Base-by-base conservation (phyloP, 345 rosid species). In the Gossypium sturtianum region DNA sequence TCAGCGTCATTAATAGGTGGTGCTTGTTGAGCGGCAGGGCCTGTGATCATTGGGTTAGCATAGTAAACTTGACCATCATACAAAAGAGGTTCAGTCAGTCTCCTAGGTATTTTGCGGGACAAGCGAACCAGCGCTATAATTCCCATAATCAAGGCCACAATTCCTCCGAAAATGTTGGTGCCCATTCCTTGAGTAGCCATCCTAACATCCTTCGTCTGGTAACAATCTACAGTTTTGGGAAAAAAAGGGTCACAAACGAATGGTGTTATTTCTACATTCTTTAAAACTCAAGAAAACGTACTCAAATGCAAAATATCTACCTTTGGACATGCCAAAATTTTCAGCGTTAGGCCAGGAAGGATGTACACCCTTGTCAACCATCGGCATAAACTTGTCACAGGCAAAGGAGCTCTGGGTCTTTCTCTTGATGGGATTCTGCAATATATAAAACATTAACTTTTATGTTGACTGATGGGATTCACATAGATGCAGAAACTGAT, bases 141-240 rank as follows among this genome's bases (percentile, higher is more conserved):
- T 43, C 92, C 97, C 87, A 84, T 88, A 4, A 89, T 34, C 12
- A 91, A 66, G 12, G 94, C 86, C 90, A 90, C 67, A 22, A 94
- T 20, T 29, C 94, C 83, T 1, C 84, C 82, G 13, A 89, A 67
- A 19, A 89, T 15, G 17, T 66, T 77, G 73, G 61, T 76, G 70
- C 78, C 58, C 12, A 77, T 27, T 60, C 76, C 80, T 12, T 70
- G 81, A 17, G 73, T 66, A 34, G 71, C 62, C 72, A 70, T 80
- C 76, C 65, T 41, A 53, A 22, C 67, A 73, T 29, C 73, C 48
- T 38, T 45, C 22, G 9, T 29, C 5, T 52, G 54, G 70, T 19
- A 78, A 54, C 43, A 22, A 47, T 78, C 84, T 76, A 71, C 27
- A 22, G 19, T 12, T 66, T 66, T 66, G 51, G 70, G 51, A 4